These are phyloP conservation scores for Plectosphaerella cucumerina DNA, from an alignment of 2,329 filamentous ascomycete species.

Conservation along the genomic window DNA sequence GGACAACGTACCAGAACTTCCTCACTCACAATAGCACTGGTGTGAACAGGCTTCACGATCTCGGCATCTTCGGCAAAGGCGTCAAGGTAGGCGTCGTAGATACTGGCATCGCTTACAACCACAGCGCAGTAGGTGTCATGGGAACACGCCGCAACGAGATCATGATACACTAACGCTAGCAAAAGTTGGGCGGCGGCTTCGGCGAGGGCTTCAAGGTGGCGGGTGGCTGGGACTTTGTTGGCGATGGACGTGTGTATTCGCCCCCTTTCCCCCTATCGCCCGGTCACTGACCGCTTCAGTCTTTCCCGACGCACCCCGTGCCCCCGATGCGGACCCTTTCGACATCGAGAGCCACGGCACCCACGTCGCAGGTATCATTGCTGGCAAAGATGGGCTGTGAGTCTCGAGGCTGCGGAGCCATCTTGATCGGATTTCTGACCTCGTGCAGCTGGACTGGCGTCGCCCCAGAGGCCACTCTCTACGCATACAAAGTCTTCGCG, in stretches of 20 bases:
- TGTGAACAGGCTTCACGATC: conserved; percentile 11
- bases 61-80: conserved; percentile 13
- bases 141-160: too few species aligned
- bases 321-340: conserved; percentile 27
- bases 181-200: conserved; percentile 38
- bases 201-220: conserved; percentile 39
- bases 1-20: background rate
- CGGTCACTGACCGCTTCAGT: too few species aligned
- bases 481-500: conserved; percentile 19
- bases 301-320: background rate
- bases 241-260: conserved; percentile 19
- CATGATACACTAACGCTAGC: too few species aligned
- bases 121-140: conserved; percentile 12
- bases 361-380: conserved; percentile 26
- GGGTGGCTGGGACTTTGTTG: conserved; percentile 38
- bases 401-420: background rate
- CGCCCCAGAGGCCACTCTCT: conserved; percentile 17
- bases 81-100: conserved; percentile 16
- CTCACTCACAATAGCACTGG: conserved; percentile 13
- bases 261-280: too few species aligned
- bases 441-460: conserved; percentile 15
- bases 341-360: conserved; percentile 22
- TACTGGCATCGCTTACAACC: conserved; percentile 6
- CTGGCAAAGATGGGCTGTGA: conserved; percentile 14
- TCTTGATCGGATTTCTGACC: background rate